These are phyloP conservation scores for Rhodotorula sp. DNA, from an alignment of 1,284 basidiomycete species.

Conservation along the genomic window DNA sequence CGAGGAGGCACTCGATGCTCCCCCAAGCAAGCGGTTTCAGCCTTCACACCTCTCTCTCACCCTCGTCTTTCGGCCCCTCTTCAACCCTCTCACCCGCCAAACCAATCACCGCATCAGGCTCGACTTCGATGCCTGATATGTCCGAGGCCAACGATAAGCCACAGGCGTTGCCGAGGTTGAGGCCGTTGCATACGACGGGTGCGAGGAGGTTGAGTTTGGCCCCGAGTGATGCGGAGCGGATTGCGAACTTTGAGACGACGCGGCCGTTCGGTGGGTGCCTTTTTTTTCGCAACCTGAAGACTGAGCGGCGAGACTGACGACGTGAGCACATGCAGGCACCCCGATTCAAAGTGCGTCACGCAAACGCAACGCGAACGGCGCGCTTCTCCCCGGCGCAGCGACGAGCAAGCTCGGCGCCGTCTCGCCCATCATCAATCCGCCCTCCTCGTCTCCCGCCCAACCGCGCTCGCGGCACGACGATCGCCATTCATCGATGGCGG, in stretches of 20 bases:
- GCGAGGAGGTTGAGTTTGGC: conserved; percentile 9
- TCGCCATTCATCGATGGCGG: conserved; percentile 6
- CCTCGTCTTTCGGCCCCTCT: background rate
- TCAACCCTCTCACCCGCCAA: background rate
- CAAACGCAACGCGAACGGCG: conserved; percentile 44
- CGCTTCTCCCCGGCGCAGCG: conserved; percentile 34
- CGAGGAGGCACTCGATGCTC: conserved; percentile 25
- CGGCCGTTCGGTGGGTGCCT: conserved; percentile 2
- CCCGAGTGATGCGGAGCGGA: background rate
- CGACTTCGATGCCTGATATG: conserved; percentile 32
- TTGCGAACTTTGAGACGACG: background rate
- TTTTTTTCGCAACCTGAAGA: too few relatives aligned
- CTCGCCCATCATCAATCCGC: conserved; percentile 36
- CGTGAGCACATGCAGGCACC: background rate
- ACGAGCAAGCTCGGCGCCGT: conserved; percentile 28
- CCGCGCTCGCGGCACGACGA: background rate
- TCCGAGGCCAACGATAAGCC: background rate
- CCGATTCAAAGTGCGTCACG: conserved; percentile 4
- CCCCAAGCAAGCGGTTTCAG: conserved; percentile 23
- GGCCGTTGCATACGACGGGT: conserved; percentile 7
- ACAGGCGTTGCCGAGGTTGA: conserved; percentile 14
- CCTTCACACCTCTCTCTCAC: background rate
- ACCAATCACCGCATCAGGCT: background rate
- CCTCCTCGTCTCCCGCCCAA: conserved; percentile 25
- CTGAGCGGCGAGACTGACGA: too few relatives aligned